phyloP scores from a whole-genome alignment of 495 filamentous ascomycete genomes.

The Podospora pseudoanserina region DNA sequence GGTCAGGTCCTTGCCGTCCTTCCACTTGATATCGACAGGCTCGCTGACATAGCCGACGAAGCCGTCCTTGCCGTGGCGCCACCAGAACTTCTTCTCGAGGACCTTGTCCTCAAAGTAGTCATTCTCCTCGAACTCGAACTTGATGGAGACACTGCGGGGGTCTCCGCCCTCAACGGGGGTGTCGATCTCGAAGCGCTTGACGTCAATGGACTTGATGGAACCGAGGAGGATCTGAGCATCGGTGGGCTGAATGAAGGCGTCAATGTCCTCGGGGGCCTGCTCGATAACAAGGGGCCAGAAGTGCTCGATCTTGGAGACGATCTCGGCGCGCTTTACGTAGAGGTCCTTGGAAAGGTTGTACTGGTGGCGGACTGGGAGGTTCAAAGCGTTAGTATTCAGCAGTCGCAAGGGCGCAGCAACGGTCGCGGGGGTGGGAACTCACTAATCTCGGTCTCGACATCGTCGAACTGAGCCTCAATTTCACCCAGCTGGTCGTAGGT shows the following conservation, averaged over 20 bases:
- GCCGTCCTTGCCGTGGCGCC: conserved; percentile 60
- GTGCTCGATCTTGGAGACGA: conserved; percentile 64
- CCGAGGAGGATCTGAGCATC: conserved; percentile 66
- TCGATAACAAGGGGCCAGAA: conserved; percentile 91
- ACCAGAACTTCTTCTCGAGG: conserved; percentile 88
- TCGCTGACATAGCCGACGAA: conserved; percentile 74
- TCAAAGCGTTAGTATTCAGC: not conserved
- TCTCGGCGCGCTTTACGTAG: conserved; percentile 66
- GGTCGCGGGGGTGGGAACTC: conserved; percentile 28
- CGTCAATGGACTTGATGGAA: conserved; percentile 58
- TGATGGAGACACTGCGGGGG: conserved; percentile 62
- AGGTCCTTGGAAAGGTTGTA: conserved; percentile 52
- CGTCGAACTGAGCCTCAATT: conserved; percentile 67
- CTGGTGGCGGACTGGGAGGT: conserved; percentile 55
- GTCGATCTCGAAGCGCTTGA: conserved; percentile 72
- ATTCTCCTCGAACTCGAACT: conserved; percentile 63
- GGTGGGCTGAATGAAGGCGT: conserved; percentile 74
- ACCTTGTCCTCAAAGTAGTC: conserved; percentile 68
- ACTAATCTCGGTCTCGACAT: conserved; percentile 68
- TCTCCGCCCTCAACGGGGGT: conserved; percentile 50
- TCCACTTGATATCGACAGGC: conserved; percentile 86
- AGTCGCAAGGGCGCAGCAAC: not conserved
- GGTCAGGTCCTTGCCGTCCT: conserved; percentile 76
- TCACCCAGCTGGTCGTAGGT: conserved; percentile 57
- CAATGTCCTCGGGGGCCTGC: conserved; percentile 75